phyloP scores from a whole-genome alignment of 768 basidiomycete species.

The Leccinum boreale region DNA sequence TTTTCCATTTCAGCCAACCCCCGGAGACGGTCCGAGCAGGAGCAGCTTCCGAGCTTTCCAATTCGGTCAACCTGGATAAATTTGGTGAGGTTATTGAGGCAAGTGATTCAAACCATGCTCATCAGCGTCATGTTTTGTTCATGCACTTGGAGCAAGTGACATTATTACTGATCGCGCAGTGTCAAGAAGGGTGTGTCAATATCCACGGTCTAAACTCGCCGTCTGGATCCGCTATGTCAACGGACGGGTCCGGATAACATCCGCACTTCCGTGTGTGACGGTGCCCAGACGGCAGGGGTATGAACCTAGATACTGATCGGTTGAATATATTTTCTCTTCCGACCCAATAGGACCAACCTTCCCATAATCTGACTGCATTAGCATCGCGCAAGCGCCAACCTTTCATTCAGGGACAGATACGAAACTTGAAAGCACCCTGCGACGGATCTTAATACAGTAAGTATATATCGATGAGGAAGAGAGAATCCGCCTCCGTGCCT shows the following conservation, averaged over 20 bases:
- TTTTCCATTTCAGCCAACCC: not conserved
- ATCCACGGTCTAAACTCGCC: not conserved
- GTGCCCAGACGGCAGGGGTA: not conserved
- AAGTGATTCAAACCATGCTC: not conserved
- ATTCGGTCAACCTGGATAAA: not conserved
- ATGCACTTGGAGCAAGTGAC: not conserved
- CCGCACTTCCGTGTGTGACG: not conserved
- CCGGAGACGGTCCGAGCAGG: too few species aligned
- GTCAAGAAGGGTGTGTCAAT: not conserved
- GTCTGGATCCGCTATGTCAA: not conserved
- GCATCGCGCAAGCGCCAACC: not conserved
- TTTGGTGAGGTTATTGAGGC: not conserved
- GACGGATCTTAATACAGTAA: not conserved
- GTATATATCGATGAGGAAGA: not conserved
- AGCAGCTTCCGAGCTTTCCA: not conserved
- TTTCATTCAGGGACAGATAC: not conserved
- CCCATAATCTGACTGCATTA: not conserved
- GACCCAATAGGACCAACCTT: not conserved
- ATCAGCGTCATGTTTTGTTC: not conserved
- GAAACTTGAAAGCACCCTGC: not conserved
- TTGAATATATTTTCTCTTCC: not conserved
- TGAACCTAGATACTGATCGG: not conserved
- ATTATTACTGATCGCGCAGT: not conserved
- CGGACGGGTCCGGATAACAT: not conserved
- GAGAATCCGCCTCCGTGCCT: not conserved